A percentile compares a stretch with the other conserved stretches of the same genome.
These are phyloP conservation scores for Candida buenavistaensis DNA, from an alignment of 1,139 yeast genomes.

Conservation along the genomic window DNA sequence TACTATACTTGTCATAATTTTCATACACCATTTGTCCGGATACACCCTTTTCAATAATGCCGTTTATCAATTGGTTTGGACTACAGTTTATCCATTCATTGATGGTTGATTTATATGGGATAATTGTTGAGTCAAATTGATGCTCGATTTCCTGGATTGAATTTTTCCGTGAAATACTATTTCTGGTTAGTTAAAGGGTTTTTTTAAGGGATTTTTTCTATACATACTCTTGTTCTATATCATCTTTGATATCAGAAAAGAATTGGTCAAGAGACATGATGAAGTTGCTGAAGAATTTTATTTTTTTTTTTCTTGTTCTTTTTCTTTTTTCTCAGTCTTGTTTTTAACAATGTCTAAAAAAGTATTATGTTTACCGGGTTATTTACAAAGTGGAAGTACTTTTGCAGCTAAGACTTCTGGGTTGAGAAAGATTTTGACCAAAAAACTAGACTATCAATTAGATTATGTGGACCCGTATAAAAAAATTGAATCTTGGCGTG, in stretches of 20 bases:
- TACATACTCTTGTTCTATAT: constrained; percentile 17
- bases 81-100: constrained; percentile 10
- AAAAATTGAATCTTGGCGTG: constrained; percentile 23
- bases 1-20: constrained; percentile 8
- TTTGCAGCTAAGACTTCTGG: constrained; percentile 82
- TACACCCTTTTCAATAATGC: constrained; percentile 4
- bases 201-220: background rate
- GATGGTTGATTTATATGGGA: constrained; percentile 12
- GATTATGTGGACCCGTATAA: constrained; percentile 41
- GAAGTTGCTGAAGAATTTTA: background rate
- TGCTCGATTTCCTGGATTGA: constrained; percentile 16
- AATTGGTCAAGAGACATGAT: constrained; percentile 12
- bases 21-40: constrained; percentile 5
- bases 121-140: constrained; percentile 14
- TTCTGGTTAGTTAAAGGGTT: constrained; percentile 6
- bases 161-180: constrained; percentile 12
- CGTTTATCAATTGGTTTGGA: constrained; percentile 9
- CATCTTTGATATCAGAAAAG: constrained; percentile 12
- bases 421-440: constrained; percentile 62
- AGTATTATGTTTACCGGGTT: constrained; percentile 44
- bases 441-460: constrained; percentile 52
- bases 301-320: constrained; percentile 2
- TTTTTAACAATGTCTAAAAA: constrained; percentile 16
- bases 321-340: no score
- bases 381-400: constrained; percentile 65